Evolutionary conservation across 768 basidiomycete genomes (phyloP).

Genomic region (Cantharellus anzutake): DNA sequence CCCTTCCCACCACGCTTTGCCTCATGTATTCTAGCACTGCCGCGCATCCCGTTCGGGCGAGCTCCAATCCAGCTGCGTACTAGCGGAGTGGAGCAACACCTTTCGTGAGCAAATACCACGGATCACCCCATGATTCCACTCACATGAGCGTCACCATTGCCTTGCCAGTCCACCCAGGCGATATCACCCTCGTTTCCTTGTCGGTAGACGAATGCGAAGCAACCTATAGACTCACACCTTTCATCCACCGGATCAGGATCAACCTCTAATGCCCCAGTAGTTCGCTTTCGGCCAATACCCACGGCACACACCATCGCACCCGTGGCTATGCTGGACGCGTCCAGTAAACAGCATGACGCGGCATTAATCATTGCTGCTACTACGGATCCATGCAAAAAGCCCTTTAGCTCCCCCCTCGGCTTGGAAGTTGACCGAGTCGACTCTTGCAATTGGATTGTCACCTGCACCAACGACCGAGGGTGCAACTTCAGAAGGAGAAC

Average conservation of each 20-base stretch:
- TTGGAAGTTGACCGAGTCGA: not conserved
- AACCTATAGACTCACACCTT: slow-evolving; percentile 27
- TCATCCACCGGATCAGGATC: slow-evolving; percentile 35
- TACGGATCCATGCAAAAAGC: slow-evolving; percentile 19
- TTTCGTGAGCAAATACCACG: too few species aligned
- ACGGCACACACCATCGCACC: slow-evolving; percentile 55
- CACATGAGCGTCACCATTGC: not conserved
- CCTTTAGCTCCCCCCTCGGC: not conserved
- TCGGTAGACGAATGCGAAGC: slow-evolving; percentile 46
- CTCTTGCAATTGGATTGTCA: slow-evolving; percentile 49
- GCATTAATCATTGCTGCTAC: slow-evolving; percentile 55
- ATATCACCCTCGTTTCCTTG: slow-evolving; percentile 2
- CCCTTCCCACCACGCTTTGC: too few species aligned
- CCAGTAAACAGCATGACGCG: slow-evolving; percentile 44
- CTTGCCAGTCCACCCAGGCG: slow-evolving; percentile 7
- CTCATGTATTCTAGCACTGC: too few species aligned
- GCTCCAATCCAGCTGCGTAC: too few species aligned
- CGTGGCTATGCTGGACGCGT: slow-evolving; percentile 55
- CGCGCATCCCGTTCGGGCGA: too few species aligned
- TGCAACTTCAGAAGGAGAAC: slow-evolving; percentile 44
- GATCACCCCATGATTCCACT: too few species aligned
- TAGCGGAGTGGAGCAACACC: too few species aligned
- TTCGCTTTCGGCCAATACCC: slow-evolving; percentile 23
- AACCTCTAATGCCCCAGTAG: slow-evolving; percentile 12
- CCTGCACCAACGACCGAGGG: slow-evolving; percentile 56